These are phyloP conservation scores for Sphagnum magellanicum DNA, from an alignment of 228 moss, liverwort and hornwort species.

Conservation along the genomic window DNA sequence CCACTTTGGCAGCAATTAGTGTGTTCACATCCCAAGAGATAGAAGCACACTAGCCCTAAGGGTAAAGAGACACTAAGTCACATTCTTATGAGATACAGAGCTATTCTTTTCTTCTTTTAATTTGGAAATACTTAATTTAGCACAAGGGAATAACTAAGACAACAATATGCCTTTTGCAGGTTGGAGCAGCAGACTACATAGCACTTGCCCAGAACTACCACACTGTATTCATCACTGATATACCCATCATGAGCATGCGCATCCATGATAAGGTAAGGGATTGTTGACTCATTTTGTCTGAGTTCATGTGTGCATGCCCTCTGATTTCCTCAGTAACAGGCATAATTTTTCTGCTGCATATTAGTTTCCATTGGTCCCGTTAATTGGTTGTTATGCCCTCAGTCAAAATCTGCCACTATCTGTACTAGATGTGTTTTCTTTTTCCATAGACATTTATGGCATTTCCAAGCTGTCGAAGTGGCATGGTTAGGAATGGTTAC, in stretches of 20 bases:
- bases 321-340: background rate
- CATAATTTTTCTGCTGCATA: background rate
- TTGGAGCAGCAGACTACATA: slow-evolving; percentile 93
- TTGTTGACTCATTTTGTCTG: too few species aligned
- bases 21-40: too few species aligned
- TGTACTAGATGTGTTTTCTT: background rate
- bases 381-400: too few species aligned
- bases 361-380: too few species aligned
- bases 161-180: slow-evolving; percentile 30
- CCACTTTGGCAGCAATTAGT: too few species aligned
- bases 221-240: slow-evolving; percentile 68
- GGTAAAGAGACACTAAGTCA: too few species aligned
- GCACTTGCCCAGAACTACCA: slow-evolving; percentile 80
- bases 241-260: slow-evolving; percentile 88
- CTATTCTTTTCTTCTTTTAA: background rate
- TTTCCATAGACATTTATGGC: background rate
- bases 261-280: slow-evolving; percentile 67
- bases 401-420: too few species aligned
- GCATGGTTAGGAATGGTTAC: background rate
- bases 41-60: too few species aligned
- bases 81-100: too few species aligned
- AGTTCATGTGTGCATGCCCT: background rate
- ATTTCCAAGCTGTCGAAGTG: background rate
- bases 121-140: background rate
- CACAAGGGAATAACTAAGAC: background rate